Base-by-base conservation (phyloP, 352 stramenopile species). In the Globisporangium spiculum region DNA sequence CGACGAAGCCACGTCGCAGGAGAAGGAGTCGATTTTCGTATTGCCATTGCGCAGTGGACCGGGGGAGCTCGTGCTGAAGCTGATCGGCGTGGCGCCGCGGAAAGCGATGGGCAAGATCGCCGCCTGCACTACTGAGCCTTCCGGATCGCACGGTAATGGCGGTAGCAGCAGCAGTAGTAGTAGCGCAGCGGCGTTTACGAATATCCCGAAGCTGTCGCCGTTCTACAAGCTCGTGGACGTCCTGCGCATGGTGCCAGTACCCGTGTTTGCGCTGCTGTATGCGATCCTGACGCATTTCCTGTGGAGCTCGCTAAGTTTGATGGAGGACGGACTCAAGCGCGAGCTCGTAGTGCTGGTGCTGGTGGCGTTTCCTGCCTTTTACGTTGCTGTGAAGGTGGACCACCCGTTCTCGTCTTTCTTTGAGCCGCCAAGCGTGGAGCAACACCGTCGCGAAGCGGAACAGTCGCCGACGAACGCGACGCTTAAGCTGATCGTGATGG, bases 401-500 rank as follows among this genome's bases (percentile, higher is more conserved):
- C 83, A 93, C 62, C 84, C 84, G 34, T 83, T 92, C 68, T 91
- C 84, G 56, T 70, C 73, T 22, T 72, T 90, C 12, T 88, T 93
- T 57, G 74, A 85, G 38, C 67, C 83, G 30, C 76, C 77, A 27
- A 50, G 70, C 10, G 68, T 63, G 4, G 68, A 75, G 27, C 26
- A 22, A 3, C 32, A 44, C 22, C 48, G 6, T 20, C 41, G 30
- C 32, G 72, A 79, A 1, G 48, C 34, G 7, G 72, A 74, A 46
- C 38, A 46, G 4, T 59, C 65, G 36, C 20, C 52, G 22, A 52
- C 69, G 24, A 81, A 66, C 26, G 78, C 68, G 53, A 89, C 75
- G 24, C 73, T 94, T 56, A 94, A 94, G 72, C 69, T 94, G 24
- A 88, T 91, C 50, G 83, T 92, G 48, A 79, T 76, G 55, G 84